phyloP scores from a whole-genome alignment of 208 protist species.

The Trichomonas vaginalis region DNA sequence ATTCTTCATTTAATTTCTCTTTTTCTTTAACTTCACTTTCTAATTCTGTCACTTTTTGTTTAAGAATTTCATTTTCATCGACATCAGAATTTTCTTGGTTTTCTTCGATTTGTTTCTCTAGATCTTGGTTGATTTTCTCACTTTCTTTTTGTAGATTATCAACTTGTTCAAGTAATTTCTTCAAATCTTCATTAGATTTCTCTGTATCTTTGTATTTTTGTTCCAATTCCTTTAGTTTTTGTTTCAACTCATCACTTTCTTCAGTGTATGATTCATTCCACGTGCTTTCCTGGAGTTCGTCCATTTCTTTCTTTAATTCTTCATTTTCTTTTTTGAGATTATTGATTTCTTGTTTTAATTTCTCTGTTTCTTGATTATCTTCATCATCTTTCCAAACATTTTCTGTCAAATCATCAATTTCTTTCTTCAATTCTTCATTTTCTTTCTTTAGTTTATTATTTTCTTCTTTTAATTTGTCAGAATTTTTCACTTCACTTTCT shows the following conservation, averaged over 20 bases:
- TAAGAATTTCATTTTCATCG: background rate
- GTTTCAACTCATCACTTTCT: too few species aligned
- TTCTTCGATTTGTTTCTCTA: too few species aligned
- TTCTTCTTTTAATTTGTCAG: background rate
- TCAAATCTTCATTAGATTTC: too few species aligned
- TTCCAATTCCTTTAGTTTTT: too few species aligned
- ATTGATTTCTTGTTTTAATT: background rate
- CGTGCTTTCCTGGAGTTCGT: background rate
- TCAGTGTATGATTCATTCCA: background rate
- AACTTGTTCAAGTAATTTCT: too few species aligned
- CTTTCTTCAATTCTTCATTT: background rate
- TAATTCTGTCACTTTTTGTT: background rate
- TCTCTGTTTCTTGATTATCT: background rate
- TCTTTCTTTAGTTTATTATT: background rate
- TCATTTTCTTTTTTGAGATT: background rate
- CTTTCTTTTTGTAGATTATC: too few species aligned
- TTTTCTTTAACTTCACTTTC: background rate
- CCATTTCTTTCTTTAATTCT: background rate
- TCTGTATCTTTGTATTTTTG: too few species aligned
- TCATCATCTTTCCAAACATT: background rate
- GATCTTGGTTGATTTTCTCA: too few species aligned
- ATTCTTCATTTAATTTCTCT: too few species aligned
- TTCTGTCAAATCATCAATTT: background rate
- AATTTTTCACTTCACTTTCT: background rate
- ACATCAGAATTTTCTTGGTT: too few species aligned